A percentile compares a stretch with the other conserved stretches of the same genome.
These are phyloP conservation scores for Sphaerostilbella broomeana DNA, from an alignment of 2,329 filamentous ascomycete genomes.

Conservation along the genomic window DNA sequence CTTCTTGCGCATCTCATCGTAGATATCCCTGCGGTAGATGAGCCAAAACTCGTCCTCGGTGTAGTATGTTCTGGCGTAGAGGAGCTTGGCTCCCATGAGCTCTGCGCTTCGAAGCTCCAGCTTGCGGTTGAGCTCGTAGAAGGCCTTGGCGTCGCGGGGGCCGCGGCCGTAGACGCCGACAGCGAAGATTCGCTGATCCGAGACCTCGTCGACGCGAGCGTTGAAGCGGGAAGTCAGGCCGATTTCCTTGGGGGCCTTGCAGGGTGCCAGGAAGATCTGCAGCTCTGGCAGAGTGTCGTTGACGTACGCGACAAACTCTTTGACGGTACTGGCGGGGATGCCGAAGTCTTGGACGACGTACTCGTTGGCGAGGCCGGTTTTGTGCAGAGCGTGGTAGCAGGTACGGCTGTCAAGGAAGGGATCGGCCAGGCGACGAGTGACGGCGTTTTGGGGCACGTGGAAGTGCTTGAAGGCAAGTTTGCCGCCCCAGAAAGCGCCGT, in stretches of 20 bases:
- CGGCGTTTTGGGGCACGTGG: constrained; percentile 42
- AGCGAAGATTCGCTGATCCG: constrained; percentile 33
- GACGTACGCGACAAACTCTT: constrained; percentile 23
- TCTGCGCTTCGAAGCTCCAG: constrained; percentile 42
- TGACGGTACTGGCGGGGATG: constrained; percentile 22
- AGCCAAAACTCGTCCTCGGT: constrained; percentile 47
- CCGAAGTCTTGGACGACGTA: constrained; percentile 46
- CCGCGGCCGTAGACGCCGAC: constrained; percentile 40
- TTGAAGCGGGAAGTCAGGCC: constrained; percentile 29
- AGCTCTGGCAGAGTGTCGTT: constrained; percentile 26
- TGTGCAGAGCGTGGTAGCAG: constrained; percentile 47
- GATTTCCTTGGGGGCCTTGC: constrained; percentile 22
- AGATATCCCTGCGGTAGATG: constrained; percentile 43
- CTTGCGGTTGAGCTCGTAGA: constrained; percentile 40
- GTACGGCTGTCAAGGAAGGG: constrained; percentile 47
- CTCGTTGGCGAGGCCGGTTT: constrained; percentile 38
- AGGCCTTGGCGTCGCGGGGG: constrained; percentile 30
- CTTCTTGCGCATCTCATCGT: constrained; percentile 40
- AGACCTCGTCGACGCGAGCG: constrained; percentile 24
- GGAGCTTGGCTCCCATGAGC: constrained; percentile 47
- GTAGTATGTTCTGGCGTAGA: constrained; percentile 51
- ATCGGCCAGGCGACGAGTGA: constrained; percentile 44
- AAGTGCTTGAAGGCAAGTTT: constrained; percentile 45
- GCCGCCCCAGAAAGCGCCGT: constrained; percentile 50
- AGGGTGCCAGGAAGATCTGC: constrained; percentile 25